Evolutionary conservation across 441 rosid species (phyloP), one percentile per base, ranked within the genome.

Genomic region (Erysimum cheiri): DNA sequence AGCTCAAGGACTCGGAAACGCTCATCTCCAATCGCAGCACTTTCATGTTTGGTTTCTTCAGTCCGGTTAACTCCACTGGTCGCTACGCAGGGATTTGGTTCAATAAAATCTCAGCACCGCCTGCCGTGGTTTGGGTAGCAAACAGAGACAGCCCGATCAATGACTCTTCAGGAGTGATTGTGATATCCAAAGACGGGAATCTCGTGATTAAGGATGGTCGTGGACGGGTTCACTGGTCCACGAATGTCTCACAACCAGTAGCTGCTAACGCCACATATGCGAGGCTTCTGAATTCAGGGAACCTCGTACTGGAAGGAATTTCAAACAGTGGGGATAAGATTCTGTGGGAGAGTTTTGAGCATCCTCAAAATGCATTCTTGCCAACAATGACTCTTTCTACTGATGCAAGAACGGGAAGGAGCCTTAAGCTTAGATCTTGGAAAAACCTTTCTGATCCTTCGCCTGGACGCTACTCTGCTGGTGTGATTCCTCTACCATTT

Each of bases 21-120:
- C 43, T 78, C 3, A 28, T 49, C n/a, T 84, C 84, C 40, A 46
- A 4, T 24, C 6, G 5, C 14, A 64, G 62, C 6, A 29, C 5
- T 6, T 81, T 80, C 77, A 32, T 40, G 60, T 3, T 83, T 62
- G 87, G 91, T 13, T 84, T 86, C 80, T 84, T 82, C 70, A 81
- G 68, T 48, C 86, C 82, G 1, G 56, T n/a, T 29, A 68, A 82
- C 36, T 79, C 86, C 8, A 40, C 64, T 3, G 13, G 48, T 44
- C 75, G 82, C 4, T 82, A 74, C 13, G 80, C 74, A 0, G 89
- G 89, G 24, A 79, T 83, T 35, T 81, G 87, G 92, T 72, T 73
- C 59, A 77, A 62, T 12, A 22, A 63, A 3, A 3, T 60, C 57
- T 33, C 78, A 40, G 62, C 0, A 7, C 15, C 1, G 41, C 65